Evolutionary conservation across 305 asterid genomes (phyloP).

Genomic region (Fraxinus sp.): DNA sequence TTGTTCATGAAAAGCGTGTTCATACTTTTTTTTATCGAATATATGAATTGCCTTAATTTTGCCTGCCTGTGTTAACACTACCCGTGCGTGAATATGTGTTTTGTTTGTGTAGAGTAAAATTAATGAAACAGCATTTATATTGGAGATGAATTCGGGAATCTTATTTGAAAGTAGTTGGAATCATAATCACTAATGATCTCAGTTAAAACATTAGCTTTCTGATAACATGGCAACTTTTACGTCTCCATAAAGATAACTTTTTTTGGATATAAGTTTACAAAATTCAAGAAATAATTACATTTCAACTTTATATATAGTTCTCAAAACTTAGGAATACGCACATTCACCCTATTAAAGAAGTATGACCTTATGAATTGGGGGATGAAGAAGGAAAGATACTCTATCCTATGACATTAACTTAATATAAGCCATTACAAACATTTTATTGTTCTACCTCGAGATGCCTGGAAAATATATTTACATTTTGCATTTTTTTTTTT

Average conservation of each 20-base stretch:
- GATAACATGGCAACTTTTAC: not conserved
- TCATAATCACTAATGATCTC: not conserved
- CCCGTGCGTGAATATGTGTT: not conserved
- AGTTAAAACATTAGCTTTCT: not conserved
- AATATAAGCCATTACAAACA: not conserved
- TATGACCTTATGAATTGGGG: not conserved
- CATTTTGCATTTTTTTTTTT: not conserved
- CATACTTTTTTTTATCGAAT: not conserved
- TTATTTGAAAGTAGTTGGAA: not conserved
- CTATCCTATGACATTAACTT: not conserved
- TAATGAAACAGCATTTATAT: not conserved
- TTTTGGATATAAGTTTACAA: not conserved
- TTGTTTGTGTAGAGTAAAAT: not conserved
- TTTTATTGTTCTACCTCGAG: not conserved
- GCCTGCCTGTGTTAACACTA: not conserved
- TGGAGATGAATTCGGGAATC: not conserved
- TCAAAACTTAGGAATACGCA: not conserved
- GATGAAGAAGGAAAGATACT: not conserved
- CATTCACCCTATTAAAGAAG: not conserved
- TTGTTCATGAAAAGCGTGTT: not conserved
- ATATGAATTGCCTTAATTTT: not conserved
- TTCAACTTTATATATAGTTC: not conserved
- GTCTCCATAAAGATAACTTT: not conserved
- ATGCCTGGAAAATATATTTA: slow-evolving; percentile 23
- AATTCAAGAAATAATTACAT: not conserved